A percentile compares a stretch with the other conserved stretches of the same genome.
These are phyloP conservation scores for Hypoxylon sp. DNA, from an alignment of 2,329 filamentous ascomycete species.

Conservation along the genomic window DNA sequence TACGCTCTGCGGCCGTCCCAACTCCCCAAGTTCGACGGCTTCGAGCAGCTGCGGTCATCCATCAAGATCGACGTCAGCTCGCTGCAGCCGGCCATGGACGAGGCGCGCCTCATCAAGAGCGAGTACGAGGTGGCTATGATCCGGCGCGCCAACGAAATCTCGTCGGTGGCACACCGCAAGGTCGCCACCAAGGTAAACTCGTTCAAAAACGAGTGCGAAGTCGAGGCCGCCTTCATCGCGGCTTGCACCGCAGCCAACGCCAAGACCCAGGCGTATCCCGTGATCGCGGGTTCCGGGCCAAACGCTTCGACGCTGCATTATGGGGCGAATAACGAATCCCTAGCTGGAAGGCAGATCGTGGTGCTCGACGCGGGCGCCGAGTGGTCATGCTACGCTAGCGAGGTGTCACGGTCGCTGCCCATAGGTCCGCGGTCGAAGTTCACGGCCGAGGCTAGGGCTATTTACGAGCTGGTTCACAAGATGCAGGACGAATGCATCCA, in stretches of 20 bases:
- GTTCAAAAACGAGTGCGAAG: conserved; percentile 82
- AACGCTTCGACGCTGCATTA: conserved; percentile 93
- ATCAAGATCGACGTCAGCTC: conserved; percentile 61
- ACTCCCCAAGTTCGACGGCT: conserved; percentile 52
- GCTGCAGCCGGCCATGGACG: conserved; percentile 80
- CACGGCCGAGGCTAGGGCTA: conserved; percentile 73
- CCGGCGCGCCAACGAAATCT: conserved; percentile 83
- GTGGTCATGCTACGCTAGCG: conserved; percentile 86
- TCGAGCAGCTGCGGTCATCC: conserved; percentile 46
- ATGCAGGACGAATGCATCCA: conserved; percentile 85
- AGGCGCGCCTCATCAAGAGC: conserved; percentile 84
- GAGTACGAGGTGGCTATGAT: conserved; percentile 88
- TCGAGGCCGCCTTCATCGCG: conserved; percentile 82
- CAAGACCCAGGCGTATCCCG: conserved; percentile 83
- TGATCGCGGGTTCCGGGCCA: conserved; percentile 87
- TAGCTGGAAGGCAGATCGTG: conserved; percentile 78
- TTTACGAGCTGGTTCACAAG: conserved; percentile 81
- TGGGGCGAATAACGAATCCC: conserved; percentile 78
- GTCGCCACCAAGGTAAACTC: conserved; percentile 74
- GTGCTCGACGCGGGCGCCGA: conserved; percentile 91
- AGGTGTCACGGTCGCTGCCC: conserved; percentile 90
- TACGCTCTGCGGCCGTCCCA: conserved; percentile 62
- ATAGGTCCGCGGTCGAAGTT: conserved; percentile 67
- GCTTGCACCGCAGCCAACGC: conserved; percentile 80
- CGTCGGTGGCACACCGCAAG: conserved; percentile 79